These are phyloP conservation scores for Mariannaea elegans DNA, from an alignment of 2,329 filamentous ascomycete species.

Conservation along the genomic window DNA sequence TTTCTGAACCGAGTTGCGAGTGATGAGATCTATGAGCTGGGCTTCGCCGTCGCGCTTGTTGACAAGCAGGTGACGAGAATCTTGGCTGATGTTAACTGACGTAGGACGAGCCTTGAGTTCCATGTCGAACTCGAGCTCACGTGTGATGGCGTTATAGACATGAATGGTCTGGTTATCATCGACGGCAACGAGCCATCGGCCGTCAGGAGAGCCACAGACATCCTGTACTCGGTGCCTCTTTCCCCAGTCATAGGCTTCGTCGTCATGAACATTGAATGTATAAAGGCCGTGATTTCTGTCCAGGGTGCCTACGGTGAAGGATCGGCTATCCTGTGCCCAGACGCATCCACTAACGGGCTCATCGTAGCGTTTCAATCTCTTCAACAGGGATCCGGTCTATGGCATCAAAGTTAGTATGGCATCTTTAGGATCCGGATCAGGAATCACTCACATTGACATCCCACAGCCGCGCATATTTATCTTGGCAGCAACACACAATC, in stretches of 20 bases:
- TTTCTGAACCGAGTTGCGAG: slow-evolving; percentile 74
- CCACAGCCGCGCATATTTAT: slow-evolving; percentile 80
- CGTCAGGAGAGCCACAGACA: slow-evolving; percentile 83
- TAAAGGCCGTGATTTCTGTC: slow-evolving; percentile 73
- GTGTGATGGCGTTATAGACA: slow-evolving; percentile 82
- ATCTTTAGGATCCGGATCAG: not conserved
- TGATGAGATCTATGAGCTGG: slow-evolving; percentile 79
- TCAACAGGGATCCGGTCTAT: slow-evolving; percentile 70
- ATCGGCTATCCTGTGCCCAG: slow-evolving; percentile 83
- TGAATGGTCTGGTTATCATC: slow-evolving; percentile 76
- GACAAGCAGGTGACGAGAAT: slow-evolving; percentile 83
- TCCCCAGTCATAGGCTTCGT: slow-evolving; percentile 71
- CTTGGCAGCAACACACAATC: slow-evolving; percentile 83
- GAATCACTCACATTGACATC: slow-evolving; percentile 66
- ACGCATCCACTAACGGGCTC: slow-evolving; percentile 88
- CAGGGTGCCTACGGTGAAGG: slow-evolving; percentile 82
- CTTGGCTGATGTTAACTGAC: slow-evolving; percentile 81
- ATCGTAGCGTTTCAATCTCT: slow-evolving; percentile 74
- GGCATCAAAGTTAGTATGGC: slow-evolving; percentile 29
- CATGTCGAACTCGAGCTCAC: slow-evolving; percentile 79
- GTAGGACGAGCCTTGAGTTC: slow-evolving; percentile 73
- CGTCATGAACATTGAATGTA: slow-evolving; percentile 74
- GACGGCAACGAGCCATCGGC: slow-evolving; percentile 80
- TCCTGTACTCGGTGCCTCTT: slow-evolving; percentile 82
- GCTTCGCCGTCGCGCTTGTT: slow-evolving; percentile 83